phyloP scores from a whole-genome alignment of 2,329 filamentous ascomycete species.

The Cryphonectria japonica region DNA sequence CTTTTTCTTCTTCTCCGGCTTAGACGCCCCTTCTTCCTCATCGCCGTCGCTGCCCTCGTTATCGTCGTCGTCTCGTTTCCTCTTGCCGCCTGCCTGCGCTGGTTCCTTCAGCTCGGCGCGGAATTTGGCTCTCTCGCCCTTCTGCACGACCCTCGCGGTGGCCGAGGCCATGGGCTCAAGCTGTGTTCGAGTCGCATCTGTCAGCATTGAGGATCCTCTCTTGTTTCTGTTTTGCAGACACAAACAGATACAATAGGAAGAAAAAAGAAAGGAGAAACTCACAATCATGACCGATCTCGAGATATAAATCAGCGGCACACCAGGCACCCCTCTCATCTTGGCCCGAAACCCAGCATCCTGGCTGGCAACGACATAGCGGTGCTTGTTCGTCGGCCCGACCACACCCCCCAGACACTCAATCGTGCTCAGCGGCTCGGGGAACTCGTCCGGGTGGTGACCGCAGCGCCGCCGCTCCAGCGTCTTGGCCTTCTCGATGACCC shows the following conservation, averaged over 20 bases:
- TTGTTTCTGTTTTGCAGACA: not conserved
- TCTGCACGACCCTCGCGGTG: constrained; percentile 64
- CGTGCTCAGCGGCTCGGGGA: constrained; percentile 70
- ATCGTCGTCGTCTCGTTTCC: constrained; percentile 50
- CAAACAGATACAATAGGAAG: constrained; percentile 36
- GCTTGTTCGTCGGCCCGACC: constrained; percentile 83
- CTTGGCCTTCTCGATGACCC: constrained; percentile 77
- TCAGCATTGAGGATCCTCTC: not conserved
- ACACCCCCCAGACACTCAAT: constrained; percentile 74
- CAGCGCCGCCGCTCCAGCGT: constrained; percentile 73
- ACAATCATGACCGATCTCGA: constrained; percentile 78
- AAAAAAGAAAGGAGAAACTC: constrained; percentile 49
- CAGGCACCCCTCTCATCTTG: constrained; percentile 67
- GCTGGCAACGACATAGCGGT: constrained; percentile 77
- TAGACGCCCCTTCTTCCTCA: constrained; percentile 29
- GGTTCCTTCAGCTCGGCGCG: constrained; percentile 63
- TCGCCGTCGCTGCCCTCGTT: constrained; percentile 36
- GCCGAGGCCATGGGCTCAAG: constrained; percentile 71
- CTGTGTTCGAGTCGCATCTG: not conserved
- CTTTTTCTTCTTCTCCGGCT: constrained; percentile 40
- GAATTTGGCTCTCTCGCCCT: constrained; percentile 76
- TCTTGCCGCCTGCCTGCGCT: constrained; percentile 45
- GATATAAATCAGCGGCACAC: constrained; percentile 79
- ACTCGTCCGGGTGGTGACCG: constrained; percentile 73
- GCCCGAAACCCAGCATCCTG: constrained; percentile 69